Conservation (phyloP, 2,329 filamentous ascomycete species). For the Pseudogymnoascus sp. region DNA sequence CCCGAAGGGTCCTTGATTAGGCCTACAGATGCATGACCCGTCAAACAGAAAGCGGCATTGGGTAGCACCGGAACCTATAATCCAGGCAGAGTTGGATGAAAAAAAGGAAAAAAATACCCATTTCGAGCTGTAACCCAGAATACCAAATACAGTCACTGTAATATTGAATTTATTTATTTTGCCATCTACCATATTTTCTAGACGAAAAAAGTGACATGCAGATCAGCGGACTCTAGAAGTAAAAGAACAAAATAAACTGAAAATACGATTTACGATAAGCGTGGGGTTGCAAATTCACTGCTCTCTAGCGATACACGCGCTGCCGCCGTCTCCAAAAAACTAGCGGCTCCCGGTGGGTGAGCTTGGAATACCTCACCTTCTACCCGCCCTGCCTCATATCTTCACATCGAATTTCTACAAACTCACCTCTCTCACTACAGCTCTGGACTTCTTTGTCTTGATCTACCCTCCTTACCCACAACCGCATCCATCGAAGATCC, state of each 20-base stretch:
- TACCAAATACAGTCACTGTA: not conserved
- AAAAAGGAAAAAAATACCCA: not conserved
- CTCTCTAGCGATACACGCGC: conserved; percentile 9
- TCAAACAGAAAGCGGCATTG: not conserved
- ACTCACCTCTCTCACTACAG: not conserved
- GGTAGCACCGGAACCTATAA: not conserved
- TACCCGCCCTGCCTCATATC: not conserved
- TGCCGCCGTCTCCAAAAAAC: conserved; percentile 8
- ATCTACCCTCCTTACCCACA: not conserved
- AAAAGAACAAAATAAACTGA: not conserved
- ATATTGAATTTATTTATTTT: not conserved
- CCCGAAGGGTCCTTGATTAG: conserved; percentile 3
- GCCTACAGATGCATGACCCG: not conserved
- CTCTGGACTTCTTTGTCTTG: not conserved
- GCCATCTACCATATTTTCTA: not conserved
- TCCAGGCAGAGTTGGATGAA: not conserved
- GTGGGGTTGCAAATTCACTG: conserved; percentile 4
- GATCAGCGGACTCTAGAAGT: not conserved
- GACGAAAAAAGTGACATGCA: not conserved
- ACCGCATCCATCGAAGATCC: conserved; percentile 5
- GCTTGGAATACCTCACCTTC: conserved; percentile 10
- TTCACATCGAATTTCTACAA: not conserved
- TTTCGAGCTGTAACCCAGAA: conserved; percentile 1
- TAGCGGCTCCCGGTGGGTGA: conserved; percentile 4
- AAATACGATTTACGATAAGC: not conserved